Conservation (phyloP, 805 yeast genomes). For the Candida parachauliodes region DNA sequence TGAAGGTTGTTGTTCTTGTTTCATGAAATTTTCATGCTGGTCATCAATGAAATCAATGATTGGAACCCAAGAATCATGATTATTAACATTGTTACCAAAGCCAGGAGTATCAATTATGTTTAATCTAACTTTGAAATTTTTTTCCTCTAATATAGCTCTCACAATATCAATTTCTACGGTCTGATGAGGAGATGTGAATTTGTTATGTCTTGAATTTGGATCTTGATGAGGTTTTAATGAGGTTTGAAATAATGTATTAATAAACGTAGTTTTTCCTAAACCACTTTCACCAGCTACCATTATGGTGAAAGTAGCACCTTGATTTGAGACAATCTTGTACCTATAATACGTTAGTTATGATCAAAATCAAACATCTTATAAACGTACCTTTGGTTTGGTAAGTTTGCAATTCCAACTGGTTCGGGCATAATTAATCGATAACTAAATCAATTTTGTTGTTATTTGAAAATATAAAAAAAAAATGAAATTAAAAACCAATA, state of each 20-base stretch:
- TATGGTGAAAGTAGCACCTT: slow-evolving; percentile 74
- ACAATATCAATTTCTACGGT: slow-evolving; percentile 77
- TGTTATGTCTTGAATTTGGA: slow-evolving; percentile 52
- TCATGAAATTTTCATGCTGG: slow-evolving; percentile 84
- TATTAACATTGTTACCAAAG: slow-evolving; percentile 87
- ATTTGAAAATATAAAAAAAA: background rate
- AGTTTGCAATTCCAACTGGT: slow-evolving; percentile 66
- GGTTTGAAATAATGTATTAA: slow-evolving; percentile 81
- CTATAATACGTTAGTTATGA: slow-evolving; percentile 24
- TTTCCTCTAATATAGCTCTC: slow-evolving; percentile 80
- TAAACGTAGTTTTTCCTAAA: slow-evolving; percentile 86
- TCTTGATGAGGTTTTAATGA: slow-evolving; percentile 58
- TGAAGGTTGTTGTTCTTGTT: slow-evolving; percentile 88
- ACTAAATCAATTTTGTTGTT: slow-evolving; percentile 5
- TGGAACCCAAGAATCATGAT: slow-evolving; percentile 82
- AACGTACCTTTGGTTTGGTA: slow-evolving; percentile 69
- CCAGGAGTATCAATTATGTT: slow-evolving; percentile 92
- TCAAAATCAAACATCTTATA: background rate
- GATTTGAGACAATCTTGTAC: slow-evolving; percentile 69
- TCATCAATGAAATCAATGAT: slow-evolving; percentile 85
- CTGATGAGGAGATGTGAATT: slow-evolving; percentile 50
- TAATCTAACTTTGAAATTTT: slow-evolving; percentile 71
- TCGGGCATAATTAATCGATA: slow-evolving; percentile 38
- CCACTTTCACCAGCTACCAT: slow-evolving; percentile 93
- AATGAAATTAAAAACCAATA: background rate